phyloP scores from a whole-genome alignment of 169 alveolate genomes.

The Plasmodium malariae region DNA sequence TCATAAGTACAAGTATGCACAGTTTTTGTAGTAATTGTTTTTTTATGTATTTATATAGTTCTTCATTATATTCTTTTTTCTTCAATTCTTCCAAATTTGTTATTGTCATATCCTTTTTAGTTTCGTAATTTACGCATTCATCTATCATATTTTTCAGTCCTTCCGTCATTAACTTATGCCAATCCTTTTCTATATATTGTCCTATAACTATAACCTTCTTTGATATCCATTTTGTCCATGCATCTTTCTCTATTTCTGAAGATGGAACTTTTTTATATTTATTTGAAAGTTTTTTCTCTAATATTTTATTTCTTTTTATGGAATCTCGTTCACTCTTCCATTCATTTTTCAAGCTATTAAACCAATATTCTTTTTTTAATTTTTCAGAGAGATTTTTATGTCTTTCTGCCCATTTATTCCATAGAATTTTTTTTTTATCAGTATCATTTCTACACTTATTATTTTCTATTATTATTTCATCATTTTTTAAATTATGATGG shows the following conservation, averaged over 20 bases:
- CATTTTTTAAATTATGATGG: neutral
- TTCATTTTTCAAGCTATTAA: neutral
- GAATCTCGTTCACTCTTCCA: neutral
- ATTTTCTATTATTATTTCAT: neutral
- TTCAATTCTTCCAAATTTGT: no score
- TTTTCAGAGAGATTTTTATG: neutral
- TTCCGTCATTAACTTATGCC: neutral
- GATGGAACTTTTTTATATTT: no score
- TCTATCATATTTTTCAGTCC: neutral
- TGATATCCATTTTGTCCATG: neutral
- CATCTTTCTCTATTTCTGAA: neutral
- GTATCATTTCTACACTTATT: neutral
- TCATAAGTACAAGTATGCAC: neutral
- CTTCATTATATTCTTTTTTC: neutral
- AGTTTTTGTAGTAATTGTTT: neutral
- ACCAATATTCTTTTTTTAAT: neutral
- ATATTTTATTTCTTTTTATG: neutral
- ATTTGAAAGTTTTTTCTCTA: neutral
- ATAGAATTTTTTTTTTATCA: neutral
- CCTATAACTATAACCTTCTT: neutral
- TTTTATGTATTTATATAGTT: neutral
- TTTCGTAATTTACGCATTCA: neutral
- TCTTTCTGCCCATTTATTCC: neutral
- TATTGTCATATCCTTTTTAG: neutral
- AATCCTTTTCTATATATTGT: neutral